Percentiles rank a stretch among this genome's conserved stretches.
Evolutionary conservation across 116 monocot genomes (phyloP).

Genomic region (Zostera marina): DNA sequence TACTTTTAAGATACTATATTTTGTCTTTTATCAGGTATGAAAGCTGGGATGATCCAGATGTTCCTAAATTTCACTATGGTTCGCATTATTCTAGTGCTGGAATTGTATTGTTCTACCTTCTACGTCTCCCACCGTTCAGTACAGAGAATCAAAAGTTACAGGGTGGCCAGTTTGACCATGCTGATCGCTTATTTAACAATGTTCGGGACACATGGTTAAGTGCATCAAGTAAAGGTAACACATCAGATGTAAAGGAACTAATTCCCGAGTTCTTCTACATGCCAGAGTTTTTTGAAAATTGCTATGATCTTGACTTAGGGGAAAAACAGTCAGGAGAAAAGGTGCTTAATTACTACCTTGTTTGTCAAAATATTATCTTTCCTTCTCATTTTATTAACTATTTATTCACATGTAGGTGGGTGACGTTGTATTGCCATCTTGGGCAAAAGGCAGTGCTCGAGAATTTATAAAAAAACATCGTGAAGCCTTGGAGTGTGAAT

Average conservation of each 20-base stretch:
- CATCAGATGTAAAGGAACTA: slow-evolving; percentile 97
- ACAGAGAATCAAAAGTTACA: slow-evolving; percentile 89
- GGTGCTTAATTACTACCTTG: slow-evolving; percentile 22
- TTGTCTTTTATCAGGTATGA: slow-evolving; percentile 57
- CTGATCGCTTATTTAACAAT: slow-evolving; percentile 91
- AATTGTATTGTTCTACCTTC: slow-evolving; percentile 95
- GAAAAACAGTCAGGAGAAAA: slow-evolving; percentile 99
- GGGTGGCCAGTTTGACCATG: slow-evolving; percentile 98
- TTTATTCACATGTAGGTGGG: slow-evolving; percentile 51
- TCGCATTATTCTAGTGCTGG: slow-evolving; percentile 99
- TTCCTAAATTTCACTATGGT: slow-evolving; percentile 99
- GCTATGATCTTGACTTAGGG: slow-evolving; percentile 82
- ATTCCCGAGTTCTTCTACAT: slow-evolving; percentile 99
- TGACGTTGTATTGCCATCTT: slow-evolving; percentile 85
- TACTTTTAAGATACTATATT: neutral
- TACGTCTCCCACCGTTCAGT: slow-evolving; percentile 88
- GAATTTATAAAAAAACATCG: slow-evolving; percentile 96
- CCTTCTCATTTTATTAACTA: neutral
- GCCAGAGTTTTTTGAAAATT: slow-evolving; percentile 92
- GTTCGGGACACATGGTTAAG: slow-evolving; percentile 89
- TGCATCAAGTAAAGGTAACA: slow-evolving; percentile 96
- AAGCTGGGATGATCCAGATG: slow-evolving; percentile 99
- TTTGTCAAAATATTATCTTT: neutral
- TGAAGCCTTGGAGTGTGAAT: slow-evolving; percentile 96
- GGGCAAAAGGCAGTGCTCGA: slow-evolving; percentile 86